phyloP scores from a whole-genome alignment of 2,329 filamentous ascomycete genomes.

The Alternaria conjuncta region DNA sequence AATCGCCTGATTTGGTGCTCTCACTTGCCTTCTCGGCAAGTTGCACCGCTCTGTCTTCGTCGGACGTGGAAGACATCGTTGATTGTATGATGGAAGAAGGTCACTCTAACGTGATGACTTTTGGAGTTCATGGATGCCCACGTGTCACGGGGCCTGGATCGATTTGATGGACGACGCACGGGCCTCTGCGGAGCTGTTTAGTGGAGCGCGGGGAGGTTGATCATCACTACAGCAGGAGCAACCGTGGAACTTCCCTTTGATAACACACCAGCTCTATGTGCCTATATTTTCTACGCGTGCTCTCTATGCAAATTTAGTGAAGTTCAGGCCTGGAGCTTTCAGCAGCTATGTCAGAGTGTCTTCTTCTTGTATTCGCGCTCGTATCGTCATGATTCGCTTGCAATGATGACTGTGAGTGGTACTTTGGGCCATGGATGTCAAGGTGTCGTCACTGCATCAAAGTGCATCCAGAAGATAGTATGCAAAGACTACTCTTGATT shows the following conservation, averaged over 20 bases:
- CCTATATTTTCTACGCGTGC: background rate
- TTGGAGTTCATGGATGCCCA: constrained; percentile 19
- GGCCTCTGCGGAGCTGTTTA: constrained; percentile 16
- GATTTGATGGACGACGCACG: constrained; percentile 21
- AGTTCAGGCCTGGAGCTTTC: background rate
- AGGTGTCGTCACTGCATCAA: background rate
- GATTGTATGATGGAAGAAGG: constrained; percentile 10
- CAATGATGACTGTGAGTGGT: too few species aligned
- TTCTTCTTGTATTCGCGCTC: too few species aligned
- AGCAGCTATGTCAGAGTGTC: background rate
- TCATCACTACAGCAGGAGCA: background rate
- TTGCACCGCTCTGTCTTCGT: constrained; percentile 39
- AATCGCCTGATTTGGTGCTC: constrained; percentile 38
- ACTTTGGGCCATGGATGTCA: too few species aligned
- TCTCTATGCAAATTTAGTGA: background rate
- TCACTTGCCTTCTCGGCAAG: constrained; percentile 40
- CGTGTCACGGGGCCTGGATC: constrained; percentile 24
- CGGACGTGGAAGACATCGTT: constrained; percentile 37
- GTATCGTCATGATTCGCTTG: too few species aligned
- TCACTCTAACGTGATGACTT: constrained; percentile 23
- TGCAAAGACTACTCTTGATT: constrained; percentile 11
- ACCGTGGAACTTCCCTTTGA: background rate
- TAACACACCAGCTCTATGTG: background rate
- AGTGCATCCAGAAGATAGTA: background rate
- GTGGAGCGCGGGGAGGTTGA: constrained; percentile 11